Evolutionary conservation across 2,329 filamentous ascomycete genomes (phyloP).

Genomic region (Colletotrichum phormii): DNA sequence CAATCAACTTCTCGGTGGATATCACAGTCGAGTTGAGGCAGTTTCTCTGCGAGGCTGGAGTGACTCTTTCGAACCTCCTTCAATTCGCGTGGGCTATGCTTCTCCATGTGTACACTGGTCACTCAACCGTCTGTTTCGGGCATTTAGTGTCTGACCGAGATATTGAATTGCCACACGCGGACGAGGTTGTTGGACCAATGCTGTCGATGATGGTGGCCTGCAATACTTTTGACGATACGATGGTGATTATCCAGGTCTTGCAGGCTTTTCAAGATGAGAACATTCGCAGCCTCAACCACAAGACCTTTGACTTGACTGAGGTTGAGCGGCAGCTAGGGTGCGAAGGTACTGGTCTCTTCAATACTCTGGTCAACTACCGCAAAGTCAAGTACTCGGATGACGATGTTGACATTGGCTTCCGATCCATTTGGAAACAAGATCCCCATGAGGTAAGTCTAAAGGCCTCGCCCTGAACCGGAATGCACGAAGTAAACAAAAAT

Average conservation of each 20-base stretch:
- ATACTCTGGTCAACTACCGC: conserved; percentile 12
- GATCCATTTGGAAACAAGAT: conserved; percentile 24
- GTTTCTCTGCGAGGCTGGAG: not conserved
- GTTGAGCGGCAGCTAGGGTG: conserved; percentile 12
- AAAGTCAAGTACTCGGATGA: conserved; percentile 11
- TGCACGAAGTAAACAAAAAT: not conserved
- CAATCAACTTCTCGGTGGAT: not conserved
- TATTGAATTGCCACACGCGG: not conserved
- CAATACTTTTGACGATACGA: not conserved
- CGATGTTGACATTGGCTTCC: not conserved
- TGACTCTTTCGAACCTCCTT: conserved; percentile 14
- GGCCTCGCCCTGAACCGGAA: too few species aligned
- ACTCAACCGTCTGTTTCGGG: conserved; percentile 10
- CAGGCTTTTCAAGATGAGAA: not conserved
- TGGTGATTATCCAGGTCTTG: not conserved
- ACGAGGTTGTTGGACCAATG: conserved; percentile 21
- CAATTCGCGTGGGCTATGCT: conserved; percentile 19
- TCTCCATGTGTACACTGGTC: conserved; percentile 3
- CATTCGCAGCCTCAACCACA: conserved; percentile 15
- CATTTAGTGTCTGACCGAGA: conserved; percentile 23
- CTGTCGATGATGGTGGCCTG: not conserved
- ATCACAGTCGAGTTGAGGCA: not conserved
- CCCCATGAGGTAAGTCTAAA: conserved; percentile 15
- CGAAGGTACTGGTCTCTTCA: conserved; percentile 13
- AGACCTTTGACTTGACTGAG: conserved; percentile 12